These are phyloP conservation scores for Torulaspora globosa DNA, from an alignment of 1,139 yeast genomes.

Conservation along the genomic window DNA sequence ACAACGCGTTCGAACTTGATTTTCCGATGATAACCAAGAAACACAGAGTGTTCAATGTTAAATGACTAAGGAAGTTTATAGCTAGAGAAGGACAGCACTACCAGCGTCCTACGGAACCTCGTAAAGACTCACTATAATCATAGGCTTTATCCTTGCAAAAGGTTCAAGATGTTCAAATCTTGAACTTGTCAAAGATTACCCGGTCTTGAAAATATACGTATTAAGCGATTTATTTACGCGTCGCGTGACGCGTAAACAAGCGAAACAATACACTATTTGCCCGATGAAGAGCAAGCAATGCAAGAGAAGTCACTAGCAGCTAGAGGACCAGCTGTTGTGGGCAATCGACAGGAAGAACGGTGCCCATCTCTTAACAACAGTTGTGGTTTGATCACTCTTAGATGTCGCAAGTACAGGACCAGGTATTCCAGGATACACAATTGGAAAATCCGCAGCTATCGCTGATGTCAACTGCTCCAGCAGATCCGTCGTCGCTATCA, in stretches of 20 bases:
- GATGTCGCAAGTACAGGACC: slow-evolving; percentile 10
- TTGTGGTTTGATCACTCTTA: background rate
- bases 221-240: slow-evolving; percentile 6
- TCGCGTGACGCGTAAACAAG: slow-evolving; percentile 6
- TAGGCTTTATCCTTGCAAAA: no score
- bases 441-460: slow-evolving; percentile 10
- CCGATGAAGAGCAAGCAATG: slow-evolving; percentile 16
- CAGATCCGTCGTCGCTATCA: slow-evolving; percentile 17
- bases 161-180: no score
- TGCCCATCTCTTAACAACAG: background rate
- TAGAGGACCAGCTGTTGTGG: background rate
- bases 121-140: no score
- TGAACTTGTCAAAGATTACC: no score
- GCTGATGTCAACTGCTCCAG: slow-evolving; percentile 19
- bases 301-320: slow-evolving; percentile 7
- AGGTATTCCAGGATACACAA: slow-evolving; percentile 8
- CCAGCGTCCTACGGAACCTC: no score
- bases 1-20: no score
- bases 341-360: background rate
- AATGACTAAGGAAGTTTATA: no score
- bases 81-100: no score
- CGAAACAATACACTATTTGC: slow-evolving; percentile 1
- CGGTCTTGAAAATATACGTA: background rate
- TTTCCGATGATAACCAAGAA: no score
- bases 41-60: no score